Conservation (phyloP, 225 moss, liverwort and hornwort species). For the Pseudisothecium myosuroides region DNA sequence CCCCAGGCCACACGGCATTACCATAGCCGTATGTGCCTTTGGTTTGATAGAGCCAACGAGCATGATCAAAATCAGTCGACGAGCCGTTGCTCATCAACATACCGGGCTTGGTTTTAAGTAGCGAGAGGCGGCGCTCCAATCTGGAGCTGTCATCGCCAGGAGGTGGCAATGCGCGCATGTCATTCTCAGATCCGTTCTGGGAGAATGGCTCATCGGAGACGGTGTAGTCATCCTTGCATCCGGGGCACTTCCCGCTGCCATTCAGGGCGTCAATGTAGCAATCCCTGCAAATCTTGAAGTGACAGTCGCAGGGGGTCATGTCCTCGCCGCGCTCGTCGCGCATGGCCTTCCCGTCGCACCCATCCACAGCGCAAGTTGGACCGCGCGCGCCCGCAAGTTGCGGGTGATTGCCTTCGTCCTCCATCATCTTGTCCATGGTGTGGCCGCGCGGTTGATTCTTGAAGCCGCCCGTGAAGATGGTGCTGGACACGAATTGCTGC, state of each 20-base stretch:
- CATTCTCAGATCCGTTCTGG: conserved; percentile 19
- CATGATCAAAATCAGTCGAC: conserved; percentile 70
- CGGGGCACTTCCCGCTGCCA: conserved; percentile 69
- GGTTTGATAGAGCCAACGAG: conserved; percentile 79
- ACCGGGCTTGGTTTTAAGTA: conserved; percentile 57
- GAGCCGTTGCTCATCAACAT: conserved; percentile 49
- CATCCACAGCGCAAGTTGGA: conserved; percentile 50
- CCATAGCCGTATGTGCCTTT: conserved; percentile 61
- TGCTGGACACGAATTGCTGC: conserved; percentile 86
- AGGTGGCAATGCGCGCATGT: conserved; percentile 57
- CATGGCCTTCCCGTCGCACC: conserved; percentile 77
- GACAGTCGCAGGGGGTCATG: conserved; percentile 70
- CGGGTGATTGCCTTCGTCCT: conserved; percentile 53
- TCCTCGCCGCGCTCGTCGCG: conserved; percentile 73
- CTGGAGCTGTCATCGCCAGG: conserved; percentile 35
- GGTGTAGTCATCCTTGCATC: conserved; percentile 84
- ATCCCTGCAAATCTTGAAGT: conserved; percentile 83
- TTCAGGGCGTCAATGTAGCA: conserved; percentile 83
- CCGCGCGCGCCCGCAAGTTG: conserved; percentile 54
- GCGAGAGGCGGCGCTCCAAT: conserved; percentile 68
- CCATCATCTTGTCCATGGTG: conserved; percentile 74
- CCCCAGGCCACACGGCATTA: conserved; percentile 55
- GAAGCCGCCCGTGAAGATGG: conserved; percentile 90
- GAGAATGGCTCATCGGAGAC: conserved; percentile 33
- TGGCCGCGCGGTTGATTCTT: conserved; percentile 71